Evolutionary conservation across 345 rosid species (phyloP), one percentile per base, ranked within the genome.

Genomic region (Ailanthus altissimus): DNA sequence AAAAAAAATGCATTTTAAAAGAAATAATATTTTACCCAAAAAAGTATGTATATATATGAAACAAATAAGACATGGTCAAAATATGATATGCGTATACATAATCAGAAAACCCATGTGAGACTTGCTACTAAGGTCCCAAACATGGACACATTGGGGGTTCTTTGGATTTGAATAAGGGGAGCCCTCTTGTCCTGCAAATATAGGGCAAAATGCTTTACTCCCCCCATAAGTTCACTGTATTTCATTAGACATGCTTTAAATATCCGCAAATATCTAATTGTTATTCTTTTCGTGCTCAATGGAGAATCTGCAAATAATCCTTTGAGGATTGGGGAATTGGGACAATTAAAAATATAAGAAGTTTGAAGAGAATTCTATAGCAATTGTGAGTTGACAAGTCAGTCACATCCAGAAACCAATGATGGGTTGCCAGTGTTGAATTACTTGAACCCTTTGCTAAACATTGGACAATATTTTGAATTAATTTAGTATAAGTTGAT

Each of bases 61-160:
- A 38, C 6, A 6, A 12, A 15, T 5, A 38, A 62, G 45, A 47
- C 43, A 12, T 18, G 51, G 25, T 63, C 42, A 40, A 75, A 75
- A 14, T 32, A 32, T 32, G 1, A 1, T 1, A 32, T 32, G 3
- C 3, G 3, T 32, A 32, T 32, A 13, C 0, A 36, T 51, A 2
- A 36, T n/a, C 62, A 40, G 70, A 51, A 74, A 59, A 50, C 49
- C 62, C 71, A 75, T 64, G 78, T 75, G 78, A 51, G 63, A 51
- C 32, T 62, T 64, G 15, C 63, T 36, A 38, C 50, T 14, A 54
- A 66, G 32, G 51, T 13, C 6, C 78, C 63, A 75, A 32, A 75
- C 71, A 75, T 38, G 18, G 9, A 6, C 38, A 47, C 11, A 18
- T 11, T n/a, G 58, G 18, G 47, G 57, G 58, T 32, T 74, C 43